Evolutionary conservation across 345 rosid species (phyloP), one percentile per base, ranked within the genome.

Genomic region (Linum tenue): DNA sequence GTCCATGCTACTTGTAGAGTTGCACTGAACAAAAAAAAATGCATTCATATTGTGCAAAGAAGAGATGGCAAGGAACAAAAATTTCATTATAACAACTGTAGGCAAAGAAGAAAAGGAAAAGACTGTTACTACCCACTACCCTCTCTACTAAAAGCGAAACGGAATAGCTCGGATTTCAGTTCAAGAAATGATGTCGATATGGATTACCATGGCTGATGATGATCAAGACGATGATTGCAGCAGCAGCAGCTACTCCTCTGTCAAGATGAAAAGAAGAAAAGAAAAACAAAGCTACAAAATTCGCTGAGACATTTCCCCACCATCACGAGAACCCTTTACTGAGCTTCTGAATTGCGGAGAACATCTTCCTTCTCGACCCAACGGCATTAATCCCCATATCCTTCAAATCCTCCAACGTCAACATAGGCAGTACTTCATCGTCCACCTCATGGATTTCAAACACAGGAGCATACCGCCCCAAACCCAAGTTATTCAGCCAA

Each of bases 381-480:
- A 89, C 96, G 5, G 92, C 96, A 78, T 73, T 89, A 53, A 89
- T 86, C 15, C 96, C 96, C 90, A 22, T 22, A 22, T 22, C 31
- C 31, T 22, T 22, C 31, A 22, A 22, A 22, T 89, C 96, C 75
- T 86, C 96, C 80, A 89, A 60, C 17, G 96, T 86, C 68, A 89
- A 77, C 86, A 84, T 81, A 15, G 92, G 92, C 81, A 89, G 74
- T 2, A 89, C 87, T 63, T 86, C 86, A 72, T 89, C 92, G 74
- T 89, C 96, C 66, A 89, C 96, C 71, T 89, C 96, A 75, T 89
- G 92, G 68, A 89, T 81, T 74, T 89, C 90, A n/a, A 86, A 89
- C 73, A 86, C 84, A 0, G 92, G 85, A 10, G 90, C 86, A 56
- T 89, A 89, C 40, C 89, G 76, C 63, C 89, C 89, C 70, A 89